Evolutionary conservation across 1,284 basidiomycete genomes (phyloP).

Genomic region (Tilletia horrida): DNA sequence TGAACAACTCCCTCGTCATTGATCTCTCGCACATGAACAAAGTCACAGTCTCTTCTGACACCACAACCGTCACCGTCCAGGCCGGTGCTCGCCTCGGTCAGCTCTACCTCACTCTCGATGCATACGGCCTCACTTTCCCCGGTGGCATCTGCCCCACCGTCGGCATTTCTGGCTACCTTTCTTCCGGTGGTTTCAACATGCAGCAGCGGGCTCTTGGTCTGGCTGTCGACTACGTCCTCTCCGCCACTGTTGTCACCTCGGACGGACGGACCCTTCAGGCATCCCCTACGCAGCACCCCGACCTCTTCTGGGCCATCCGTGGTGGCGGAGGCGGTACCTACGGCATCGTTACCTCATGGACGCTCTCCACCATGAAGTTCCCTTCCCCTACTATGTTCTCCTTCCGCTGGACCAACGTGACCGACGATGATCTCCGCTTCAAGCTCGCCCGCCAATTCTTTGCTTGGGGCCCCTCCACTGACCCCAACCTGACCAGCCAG

Average conservation of each 20-base stretch:
- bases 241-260: slow-evolving; percentile 40
- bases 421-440: neutral
- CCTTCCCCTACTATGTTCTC: neutral
- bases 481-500: neutral
- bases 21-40: neutral
- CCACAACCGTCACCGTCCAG: neutral
- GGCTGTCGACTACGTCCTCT: neutral
- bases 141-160: neutral
- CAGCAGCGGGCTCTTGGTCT: neutral
- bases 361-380: slow-evolving; percentile 1
- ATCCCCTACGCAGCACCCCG: slow-evolving; percentile 20
- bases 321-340: slow-evolving; percentile 28
- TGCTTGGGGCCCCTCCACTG: neutral
- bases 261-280: slow-evolving; percentile 32
- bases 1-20: slow-evolving; percentile 2
- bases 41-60: neutral
- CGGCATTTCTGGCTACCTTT: neutral
- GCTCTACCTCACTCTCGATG: slow-evolving; percentile 1
- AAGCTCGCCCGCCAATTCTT: neutral
- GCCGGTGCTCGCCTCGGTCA: neutral
- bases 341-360: slow-evolving; percentile 23
- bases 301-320: slow-evolving; percentile 45
- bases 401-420: neutral
- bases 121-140: neutral
- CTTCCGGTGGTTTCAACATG: slow-evolving; percentile 4